These are phyloP conservation scores for Shiraia bambusicola DNA, from an alignment of 2,329 filamentous ascomycete genomes.

Conservation along the genomic window DNA sequence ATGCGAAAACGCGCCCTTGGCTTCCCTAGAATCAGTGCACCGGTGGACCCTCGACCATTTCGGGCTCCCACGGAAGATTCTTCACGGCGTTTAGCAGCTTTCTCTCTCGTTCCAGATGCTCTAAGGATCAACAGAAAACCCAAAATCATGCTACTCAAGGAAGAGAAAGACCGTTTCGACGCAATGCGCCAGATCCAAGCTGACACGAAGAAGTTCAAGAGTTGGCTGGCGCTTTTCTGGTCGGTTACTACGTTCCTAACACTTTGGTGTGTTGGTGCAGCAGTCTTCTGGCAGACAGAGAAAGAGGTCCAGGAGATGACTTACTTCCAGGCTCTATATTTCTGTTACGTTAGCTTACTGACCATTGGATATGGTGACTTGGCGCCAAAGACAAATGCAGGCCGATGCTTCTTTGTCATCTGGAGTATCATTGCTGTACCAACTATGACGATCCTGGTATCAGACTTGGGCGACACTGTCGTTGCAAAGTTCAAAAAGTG, in stretches of 20 bases:
- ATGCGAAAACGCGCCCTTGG: conserved; percentile 19
- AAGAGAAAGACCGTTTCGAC: conserved; percentile 67
- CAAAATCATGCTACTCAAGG: conserved; percentile 58
- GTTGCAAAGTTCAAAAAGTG: conserved; percentile 66
- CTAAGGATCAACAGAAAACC: conserved; percentile 34
- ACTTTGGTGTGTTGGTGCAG: conserved; percentile 79
- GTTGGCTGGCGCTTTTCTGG: conserved; percentile 71
- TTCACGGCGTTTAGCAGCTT: conserved; percentile 4
- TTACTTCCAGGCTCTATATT: conserved; percentile 84
- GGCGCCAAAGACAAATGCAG: conserved; percentile 73
- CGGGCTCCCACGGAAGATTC: conserved; percentile 24
- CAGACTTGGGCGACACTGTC: conserved; percentile 71
- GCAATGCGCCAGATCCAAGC: conserved; percentile 80
- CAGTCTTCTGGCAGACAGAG: conserved; percentile 69
- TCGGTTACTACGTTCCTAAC: conserved; percentile 69
- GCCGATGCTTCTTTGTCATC: conserved; percentile 86
- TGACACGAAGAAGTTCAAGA: conserved; percentile 63
- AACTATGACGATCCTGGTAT: conserved; percentile 75
- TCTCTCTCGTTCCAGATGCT: conserved; percentile 9
- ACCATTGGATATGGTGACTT: conserved; percentile 88
- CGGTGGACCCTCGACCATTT: conserved; percentile 22
- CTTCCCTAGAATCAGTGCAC: conserved; percentile 28
- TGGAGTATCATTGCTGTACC: conserved; percentile 86
- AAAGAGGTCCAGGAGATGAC: conserved; percentile 56
- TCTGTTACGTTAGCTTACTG: conserved; percentile 77